phyloP scores from a whole-genome alignment of 345 rosid genomes.

The Rubroshorea leprosula region DNA sequence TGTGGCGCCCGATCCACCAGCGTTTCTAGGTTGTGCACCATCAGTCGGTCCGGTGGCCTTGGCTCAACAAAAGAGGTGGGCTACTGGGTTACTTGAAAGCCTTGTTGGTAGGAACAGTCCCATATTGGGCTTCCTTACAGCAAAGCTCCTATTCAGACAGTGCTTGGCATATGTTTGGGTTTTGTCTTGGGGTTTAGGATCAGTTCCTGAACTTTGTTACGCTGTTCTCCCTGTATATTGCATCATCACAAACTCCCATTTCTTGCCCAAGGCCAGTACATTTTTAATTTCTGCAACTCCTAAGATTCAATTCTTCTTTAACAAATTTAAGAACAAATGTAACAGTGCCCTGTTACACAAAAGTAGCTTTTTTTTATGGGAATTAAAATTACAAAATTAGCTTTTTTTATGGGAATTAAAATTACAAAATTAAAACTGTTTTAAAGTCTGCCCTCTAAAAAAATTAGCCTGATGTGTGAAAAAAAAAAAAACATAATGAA shows the following conservation, averaged over 20 bases:
- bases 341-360: no score
- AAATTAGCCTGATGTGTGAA: no score
- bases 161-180: slow-evolving; percentile 30
- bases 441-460: no score
- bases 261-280: slow-evolving; percentile 48
- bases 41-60: slow-evolving; percentile 28
- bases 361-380: no score
- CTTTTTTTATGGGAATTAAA: no score
- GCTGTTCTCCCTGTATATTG: slow-evolving; percentile 54
- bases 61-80: slow-evolving; percentile 62
- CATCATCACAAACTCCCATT: slow-evolving; percentile 44
- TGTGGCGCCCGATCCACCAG: slow-evolving; percentile 32
- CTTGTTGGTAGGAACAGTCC: slow-evolving; percentile 38
- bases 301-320: no score
- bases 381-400: no score
- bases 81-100: slow-evolving; percentile 51
- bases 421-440: no score
- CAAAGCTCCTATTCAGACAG: slow-evolving; percentile 43
- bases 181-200: slow-evolving; percentile 32
- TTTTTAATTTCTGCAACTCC: no score
- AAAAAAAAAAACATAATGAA: no score
- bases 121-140: slow-evolving; percentile 16
- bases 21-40: slow-evolving; percentile 58
- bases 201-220: slow-evolving; percentile 58
- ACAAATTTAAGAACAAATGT: no score